These are phyloP conservation scores for Cotoneaster glaucophyllus DNA, from an alignment of 306 rosid species.

Conservation along the genomic window DNA sequence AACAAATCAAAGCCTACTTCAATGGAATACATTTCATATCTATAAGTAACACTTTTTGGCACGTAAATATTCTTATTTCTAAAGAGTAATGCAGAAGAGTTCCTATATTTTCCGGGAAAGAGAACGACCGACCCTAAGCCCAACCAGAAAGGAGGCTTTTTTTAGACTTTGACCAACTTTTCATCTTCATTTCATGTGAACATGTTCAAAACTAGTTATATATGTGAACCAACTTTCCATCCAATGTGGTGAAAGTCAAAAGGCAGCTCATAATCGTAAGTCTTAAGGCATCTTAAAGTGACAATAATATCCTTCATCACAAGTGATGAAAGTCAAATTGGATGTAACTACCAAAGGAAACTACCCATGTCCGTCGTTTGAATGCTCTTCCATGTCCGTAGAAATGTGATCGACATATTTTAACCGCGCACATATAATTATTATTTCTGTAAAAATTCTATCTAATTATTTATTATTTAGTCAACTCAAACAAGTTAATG, in stretches of 20 bases:
- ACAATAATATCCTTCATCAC: neutral
- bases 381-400: neutral
- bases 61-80: neutral
- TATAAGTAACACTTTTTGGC: neutral
- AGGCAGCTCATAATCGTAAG: neutral
- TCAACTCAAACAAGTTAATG: neutral
- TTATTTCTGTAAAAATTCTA: too few relatives aligned
- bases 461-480: neutral
- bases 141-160: neutral
- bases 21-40: neutral
- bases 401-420: neutral
- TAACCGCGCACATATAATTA: neutral
- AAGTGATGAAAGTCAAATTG: neutral
- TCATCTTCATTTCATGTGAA: neutral
- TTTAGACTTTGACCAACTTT: neutral
- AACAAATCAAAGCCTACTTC: neutral
- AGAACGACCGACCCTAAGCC: neutral
- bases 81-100: neutral
- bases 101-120: conserved; percentile 6
- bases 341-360: neutral
- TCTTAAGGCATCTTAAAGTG: neutral
- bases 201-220: neutral
- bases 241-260: neutral
- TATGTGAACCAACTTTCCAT: neutral
- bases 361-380: neutral